These are phyloP conservation scores for Teratosphaeria nubilosa DNA, from an alignment of 2,329 filamentous ascomycete genomes.

Conservation along the genomic window DNA sequence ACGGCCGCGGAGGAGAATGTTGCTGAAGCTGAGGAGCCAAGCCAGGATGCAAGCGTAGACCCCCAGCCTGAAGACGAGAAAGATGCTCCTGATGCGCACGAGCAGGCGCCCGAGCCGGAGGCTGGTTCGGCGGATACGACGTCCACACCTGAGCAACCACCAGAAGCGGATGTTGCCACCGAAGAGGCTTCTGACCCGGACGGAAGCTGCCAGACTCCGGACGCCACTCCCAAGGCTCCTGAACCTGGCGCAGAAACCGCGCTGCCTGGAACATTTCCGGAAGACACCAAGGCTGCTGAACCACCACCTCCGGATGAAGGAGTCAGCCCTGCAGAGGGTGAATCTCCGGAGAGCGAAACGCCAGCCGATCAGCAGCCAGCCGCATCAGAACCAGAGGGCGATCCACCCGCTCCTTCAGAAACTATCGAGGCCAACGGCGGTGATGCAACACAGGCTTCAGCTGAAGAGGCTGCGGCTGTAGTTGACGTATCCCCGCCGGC, in stretches of 20 bases:
- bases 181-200: not conserved
- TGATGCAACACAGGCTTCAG: not conserved
- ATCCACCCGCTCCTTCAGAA: not conserved
- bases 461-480: not conserved
- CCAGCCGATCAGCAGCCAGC: not conserved
- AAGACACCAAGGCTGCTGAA: not conserved
- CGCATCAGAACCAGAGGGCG: not conserved
- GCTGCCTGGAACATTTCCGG: not conserved
- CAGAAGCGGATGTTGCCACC: not conserved
- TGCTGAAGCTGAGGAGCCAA: not conserved
- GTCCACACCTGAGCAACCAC: not conserved
- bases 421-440: not conserved
- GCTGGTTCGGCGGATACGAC: not conserved
- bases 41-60: not conserved
- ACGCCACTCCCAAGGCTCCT: not conserved
- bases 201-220: not conserved
- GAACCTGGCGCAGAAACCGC: not conserved
- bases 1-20: not conserved
- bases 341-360: not conserved
- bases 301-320: not conserved
- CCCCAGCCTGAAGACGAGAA: not conserved
- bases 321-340: not conserved
- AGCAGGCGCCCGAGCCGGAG: not conserved
- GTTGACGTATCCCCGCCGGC: not conserved
- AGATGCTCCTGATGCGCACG: not conserved